Conservation (phyloP, 257 asterid species). For the Cordia subcordata region DNA sequence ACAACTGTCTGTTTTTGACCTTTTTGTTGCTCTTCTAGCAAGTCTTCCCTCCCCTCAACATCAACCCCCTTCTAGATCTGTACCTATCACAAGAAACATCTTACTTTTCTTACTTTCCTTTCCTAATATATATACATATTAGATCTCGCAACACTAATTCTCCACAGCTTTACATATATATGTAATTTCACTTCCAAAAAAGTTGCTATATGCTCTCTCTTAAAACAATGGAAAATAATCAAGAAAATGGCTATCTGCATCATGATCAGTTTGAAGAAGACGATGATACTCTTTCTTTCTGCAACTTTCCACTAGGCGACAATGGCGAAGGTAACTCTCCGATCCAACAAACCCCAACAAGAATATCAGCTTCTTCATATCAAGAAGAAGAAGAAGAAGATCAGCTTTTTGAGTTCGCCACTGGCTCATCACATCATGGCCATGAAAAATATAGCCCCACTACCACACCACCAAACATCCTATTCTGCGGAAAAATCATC, state of each 20-base stretch:
- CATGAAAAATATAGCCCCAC: conserved; percentile 3
- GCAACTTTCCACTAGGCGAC: background rate
- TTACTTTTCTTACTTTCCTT: too few species aligned
- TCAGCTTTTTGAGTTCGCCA: conserved; percentile 5
- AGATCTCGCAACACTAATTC: background rate
- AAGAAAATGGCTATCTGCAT: conserved; percentile 6
- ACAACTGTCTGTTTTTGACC: background rate
- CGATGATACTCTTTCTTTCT: conserved; percentile 35
- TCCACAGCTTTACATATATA: too few species aligned
- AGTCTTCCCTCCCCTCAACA: background rate
- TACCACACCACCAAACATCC: background rate
- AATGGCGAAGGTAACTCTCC: background rate
- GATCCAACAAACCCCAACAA: background rate
- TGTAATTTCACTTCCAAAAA: too few species aligned
- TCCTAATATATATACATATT: background rate
- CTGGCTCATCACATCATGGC: too few species aligned
- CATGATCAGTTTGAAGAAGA: conserved; percentile 15
- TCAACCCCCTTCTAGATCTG: background rate
- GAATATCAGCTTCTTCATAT: background rate
- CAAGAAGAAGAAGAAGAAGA: too few species aligned
- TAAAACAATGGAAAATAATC: conserved; percentile 14
- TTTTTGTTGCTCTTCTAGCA: background rate
- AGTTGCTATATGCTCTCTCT: background rate
- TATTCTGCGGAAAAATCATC: conserved; percentile 1
- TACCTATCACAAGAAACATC: background rate